Conservation (phyloP, 164 flowering plant species). For the Vitis rupestris region DNA sequence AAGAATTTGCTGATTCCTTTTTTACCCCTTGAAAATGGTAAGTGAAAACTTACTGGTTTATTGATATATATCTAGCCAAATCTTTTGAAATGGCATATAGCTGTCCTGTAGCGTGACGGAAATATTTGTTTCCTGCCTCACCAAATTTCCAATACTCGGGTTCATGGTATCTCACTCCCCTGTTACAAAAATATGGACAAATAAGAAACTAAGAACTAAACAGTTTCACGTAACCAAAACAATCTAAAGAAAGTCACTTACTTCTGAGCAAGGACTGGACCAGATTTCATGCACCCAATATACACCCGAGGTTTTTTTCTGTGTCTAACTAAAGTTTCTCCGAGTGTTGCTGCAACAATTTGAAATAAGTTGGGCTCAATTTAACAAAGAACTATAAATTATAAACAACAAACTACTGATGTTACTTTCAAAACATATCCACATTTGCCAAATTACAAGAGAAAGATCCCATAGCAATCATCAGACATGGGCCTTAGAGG, state of each 20-base stretch:
- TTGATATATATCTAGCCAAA: slow-evolving; percentile 57
- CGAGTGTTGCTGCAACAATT: slow-evolving; percentile 53
- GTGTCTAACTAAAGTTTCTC: slow-evolving; percentile 56
- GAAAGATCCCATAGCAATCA: not conserved
- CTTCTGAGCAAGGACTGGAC: slow-evolving; percentile 67
- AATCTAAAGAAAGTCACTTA: slow-evolving; percentile 13
- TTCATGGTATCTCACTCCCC: slow-evolving; percentile 76
- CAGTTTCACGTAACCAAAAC: not conserved
- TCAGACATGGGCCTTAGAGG: not conserved
- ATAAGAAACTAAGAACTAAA: not conserved
- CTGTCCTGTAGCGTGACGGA: slow-evolving; percentile 77
- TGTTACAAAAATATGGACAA: slow-evolving; percentile 19
- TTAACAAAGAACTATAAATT: not conserved
- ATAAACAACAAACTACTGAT: not conserved
- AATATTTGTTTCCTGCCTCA: slow-evolving; percentile 62
- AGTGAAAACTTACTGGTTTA: slow-evolving; percentile 46
- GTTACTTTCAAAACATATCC: not conserved
- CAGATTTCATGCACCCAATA: slow-evolving; percentile 77
- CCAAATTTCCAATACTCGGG: slow-evolving; percentile 79
- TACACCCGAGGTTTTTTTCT: slow-evolving; percentile 48
- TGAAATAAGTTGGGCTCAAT: not conserved
- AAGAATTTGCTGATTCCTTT: not conserved
- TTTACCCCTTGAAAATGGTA: not conserved
- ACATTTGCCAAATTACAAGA: not conserved
- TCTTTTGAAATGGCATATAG: slow-evolving; percentile 68